Evolutionary conservation across 805 yeast species (phyloP), one percentile per base, ranked within the genome.

Genomic region (Wickerhamiella alocasiicola): DNA sequence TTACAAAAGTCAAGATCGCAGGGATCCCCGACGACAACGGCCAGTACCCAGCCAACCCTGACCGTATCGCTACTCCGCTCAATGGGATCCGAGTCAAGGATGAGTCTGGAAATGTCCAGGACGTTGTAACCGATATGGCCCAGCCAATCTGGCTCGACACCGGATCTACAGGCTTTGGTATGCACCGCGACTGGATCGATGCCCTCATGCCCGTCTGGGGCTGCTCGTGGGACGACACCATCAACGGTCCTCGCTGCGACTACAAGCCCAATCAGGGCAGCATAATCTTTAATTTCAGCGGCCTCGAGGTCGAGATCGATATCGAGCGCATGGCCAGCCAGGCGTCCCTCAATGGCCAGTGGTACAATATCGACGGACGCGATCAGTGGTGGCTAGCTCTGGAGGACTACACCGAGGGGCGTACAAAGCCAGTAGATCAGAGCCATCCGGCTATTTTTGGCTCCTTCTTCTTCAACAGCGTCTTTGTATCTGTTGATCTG

Each of bases 1-100:
- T 70, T 30, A 42, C 50, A 20, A 45, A 59, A 2, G 49, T 64
- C 21, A 60, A 56, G 4, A 45, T 64, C 17, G 47, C 51, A 15
- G 31, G n/a, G n/a, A n/a, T n/a, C n/a, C n/a, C n/a, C n/a, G n/a
- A n/a, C n/a, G n/a, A n/a, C n/a, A n/a, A n/a, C n/a, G n/a, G n/a
- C n/a, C n/a, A n/a, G n/a, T n/a, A 29, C 31, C 17, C 17, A 5
- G 19, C 5, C 19, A 12, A 5, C 5, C 31, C 31, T 13, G 16
- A 18, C 17, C 17, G 31, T 5, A 15, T 18, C 19, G 16, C 31
- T 6, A 9, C 19, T 9, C 31, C 31, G 13, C 31, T 29, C 5
- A 29, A 29, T 15, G 19, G 31, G 7, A 29, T 29, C 31, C 13
- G 12, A 4, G 31, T 29, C 5, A n/a, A 19, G 11, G 16, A 29